Percentiles rank a stretch among this genome's conserved stretches.
Evolutionary conservation across 2,329 filamentous ascomycete species (phyloP).

Genomic region (Ambrosiella xylebori): DNA sequence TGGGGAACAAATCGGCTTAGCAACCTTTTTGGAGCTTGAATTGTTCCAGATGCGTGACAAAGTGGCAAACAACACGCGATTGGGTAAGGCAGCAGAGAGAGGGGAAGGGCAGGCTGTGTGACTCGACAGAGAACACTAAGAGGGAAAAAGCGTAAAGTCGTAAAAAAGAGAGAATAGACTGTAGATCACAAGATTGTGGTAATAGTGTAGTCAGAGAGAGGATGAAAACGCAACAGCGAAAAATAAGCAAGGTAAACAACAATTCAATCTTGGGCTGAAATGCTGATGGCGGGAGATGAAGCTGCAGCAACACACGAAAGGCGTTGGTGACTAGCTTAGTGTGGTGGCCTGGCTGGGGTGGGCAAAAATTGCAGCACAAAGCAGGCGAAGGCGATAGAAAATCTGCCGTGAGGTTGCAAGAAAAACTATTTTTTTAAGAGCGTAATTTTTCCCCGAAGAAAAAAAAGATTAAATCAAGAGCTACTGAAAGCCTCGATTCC

Average conservation of each 20-base stretch:
- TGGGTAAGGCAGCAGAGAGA: slow-evolving; percentile 7
- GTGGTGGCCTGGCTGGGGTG: background rate
- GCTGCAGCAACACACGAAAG: slow-evolving; percentile 10
- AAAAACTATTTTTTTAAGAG: background rate
- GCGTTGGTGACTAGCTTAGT: background rate
- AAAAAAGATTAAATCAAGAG: slow-evolving; percentile 9
- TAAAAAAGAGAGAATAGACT: background rate
- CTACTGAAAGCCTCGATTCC: slow-evolving; percentile 12
- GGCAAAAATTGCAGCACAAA: background rate
- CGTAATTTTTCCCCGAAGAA: background rate
- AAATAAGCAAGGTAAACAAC: background rate
- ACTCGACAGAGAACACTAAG: background rate
- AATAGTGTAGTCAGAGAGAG: background rate
- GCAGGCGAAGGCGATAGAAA: slow-evolving; percentile 1
- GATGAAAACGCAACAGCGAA: slow-evolving; percentile 4
- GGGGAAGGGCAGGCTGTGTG: background rate
- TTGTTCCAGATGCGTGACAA: slow-evolving; percentile 8
- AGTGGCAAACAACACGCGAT: slow-evolving; percentile 12
- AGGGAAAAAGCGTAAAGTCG: background rate
- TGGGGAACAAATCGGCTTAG: slow-evolving; percentile 1
- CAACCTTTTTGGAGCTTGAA: slow-evolving; percentile 1
- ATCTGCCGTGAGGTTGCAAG: background rate
- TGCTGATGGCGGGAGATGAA: slow-evolving; percentile 1
- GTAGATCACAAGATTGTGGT: background rate
- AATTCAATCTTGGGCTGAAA: slow-evolving; percentile 3